These are phyloP conservation scores for Mortierella sp. DNA, from an alignment of 371 early-diverging fungal species.

Conservation along the genomic window DNA sequence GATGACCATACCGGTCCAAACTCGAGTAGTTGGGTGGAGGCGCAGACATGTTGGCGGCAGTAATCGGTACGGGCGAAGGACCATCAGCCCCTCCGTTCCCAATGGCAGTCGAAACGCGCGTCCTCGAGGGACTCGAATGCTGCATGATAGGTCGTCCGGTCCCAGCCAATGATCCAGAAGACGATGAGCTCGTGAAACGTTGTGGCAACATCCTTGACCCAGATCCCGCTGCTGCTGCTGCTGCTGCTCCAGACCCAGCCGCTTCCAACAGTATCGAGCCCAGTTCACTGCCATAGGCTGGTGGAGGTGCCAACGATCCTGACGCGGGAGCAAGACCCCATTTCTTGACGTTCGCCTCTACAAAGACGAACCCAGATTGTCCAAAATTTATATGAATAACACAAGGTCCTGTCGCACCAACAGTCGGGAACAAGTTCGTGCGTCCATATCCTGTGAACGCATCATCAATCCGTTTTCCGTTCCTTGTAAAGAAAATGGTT, in stretches of 20 bases:
- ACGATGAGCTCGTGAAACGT: background rate
- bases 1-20: conserved; percentile 9
- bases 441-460: conserved; percentile 50
- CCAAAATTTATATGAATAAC: conserved; percentile 59
- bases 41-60: conserved; percentile 18
- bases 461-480: conserved; percentile 56
- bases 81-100: background rate
- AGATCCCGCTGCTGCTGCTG: background rate
- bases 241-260: conserved; percentile 4
- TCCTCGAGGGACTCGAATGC: background rate
- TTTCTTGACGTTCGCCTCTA: conserved; percentile 86
- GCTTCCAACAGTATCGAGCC: conserved; percentile 65
- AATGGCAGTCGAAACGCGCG: background rate
- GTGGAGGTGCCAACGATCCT: conserved; percentile 76
- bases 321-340: conserved; percentile 84
- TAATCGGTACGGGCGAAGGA: background rate
- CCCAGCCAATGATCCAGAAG: background rate
- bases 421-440: conserved; percentile 54
- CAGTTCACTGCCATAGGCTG: conserved; percentile 71
- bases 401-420: conserved; percentile 58
- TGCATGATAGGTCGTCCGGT: background rate
- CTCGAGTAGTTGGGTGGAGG: conserved; percentile 25
- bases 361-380: conserved; percentile 71
- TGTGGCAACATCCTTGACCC: background rate
- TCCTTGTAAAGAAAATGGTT: conserved; percentile 61